Percentiles rank a stretch among this genome's conserved stretches.
phyloP scores from a whole-genome alignment of 148 eudicot genomes.

The Suaeda aralocaspica region DNA sequence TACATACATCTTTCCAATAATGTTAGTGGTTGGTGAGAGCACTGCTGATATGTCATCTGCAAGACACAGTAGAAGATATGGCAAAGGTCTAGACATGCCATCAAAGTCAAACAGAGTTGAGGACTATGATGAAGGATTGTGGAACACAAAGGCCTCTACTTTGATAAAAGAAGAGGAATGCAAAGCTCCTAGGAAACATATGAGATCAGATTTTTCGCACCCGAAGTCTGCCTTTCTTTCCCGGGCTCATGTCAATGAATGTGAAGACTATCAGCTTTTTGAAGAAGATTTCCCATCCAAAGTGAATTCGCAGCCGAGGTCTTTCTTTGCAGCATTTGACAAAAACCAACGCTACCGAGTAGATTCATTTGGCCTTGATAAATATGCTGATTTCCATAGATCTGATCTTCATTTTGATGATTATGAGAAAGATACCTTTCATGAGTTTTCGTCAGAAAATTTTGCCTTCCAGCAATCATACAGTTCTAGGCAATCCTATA shows the following conservation, averaged over 20 bases:
- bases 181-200: constrained; percentile 12
- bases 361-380: constrained; percentile 11
- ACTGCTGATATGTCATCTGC: constrained; percentile 21
- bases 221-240: constrained; percentile 15
- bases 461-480: constrained; percentile 21
- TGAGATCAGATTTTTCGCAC: constrained; percentile 19
- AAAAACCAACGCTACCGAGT: constrained; percentile 8
- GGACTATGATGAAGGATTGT: constrained; percentile 14
- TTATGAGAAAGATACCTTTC: constrained; percentile 14
- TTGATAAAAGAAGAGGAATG: constrained; percentile 14
- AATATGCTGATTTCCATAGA: constrained; percentile 13
- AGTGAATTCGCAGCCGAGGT: constrained; percentile 10
- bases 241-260: constrained; percentile 8
- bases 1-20: constrained; percentile 1
- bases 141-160: constrained; percentile 13
- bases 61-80: constrained; percentile 15
- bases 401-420: constrained; percentile 7
- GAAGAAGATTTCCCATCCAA: constrained; percentile 19
- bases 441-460: constrained; percentile 23
- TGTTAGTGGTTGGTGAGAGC: constrained; percentile 23
- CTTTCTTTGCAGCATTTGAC: constrained; percentile 13
- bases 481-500: constrained; percentile 18
- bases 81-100: constrained; percentile 20
- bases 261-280: constrained; percentile 18
- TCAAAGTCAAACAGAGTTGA: constrained; percentile 19